Percentiles rank a stretch among this genome's conserved stretches.
phyloP scores from a whole-genome alignment of 2,329 filamentous ascomycete genomes.

The Chalaropsis ovoidea region DNA sequence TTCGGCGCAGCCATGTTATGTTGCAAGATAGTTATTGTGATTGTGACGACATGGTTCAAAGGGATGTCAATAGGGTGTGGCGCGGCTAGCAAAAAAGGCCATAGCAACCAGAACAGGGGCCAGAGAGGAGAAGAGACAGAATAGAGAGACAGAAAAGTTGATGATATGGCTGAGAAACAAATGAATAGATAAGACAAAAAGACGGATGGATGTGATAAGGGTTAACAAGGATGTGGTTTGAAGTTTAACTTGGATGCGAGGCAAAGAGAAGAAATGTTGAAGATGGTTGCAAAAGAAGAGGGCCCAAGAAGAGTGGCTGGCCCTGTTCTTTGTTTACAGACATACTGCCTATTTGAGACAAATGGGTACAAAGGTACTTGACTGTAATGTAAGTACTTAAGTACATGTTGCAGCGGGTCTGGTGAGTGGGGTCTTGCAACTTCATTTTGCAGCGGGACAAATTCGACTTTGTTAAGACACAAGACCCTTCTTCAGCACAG shows the following conservation, averaged over 20 bases:
- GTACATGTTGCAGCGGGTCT: not conserved
- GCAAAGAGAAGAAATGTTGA: no score
- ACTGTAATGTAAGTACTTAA: not conserved
- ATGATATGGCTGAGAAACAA: not conserved
- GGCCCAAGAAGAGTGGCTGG: no score
- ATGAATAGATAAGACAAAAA: not conserved
- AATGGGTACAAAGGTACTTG: not conserved
- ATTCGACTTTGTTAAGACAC: conserved; percentile 3
- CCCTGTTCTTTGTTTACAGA: no score
- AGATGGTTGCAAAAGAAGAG: no score
- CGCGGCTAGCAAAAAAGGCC: not conserved
- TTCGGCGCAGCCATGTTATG: not conserved
- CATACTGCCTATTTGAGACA: not conserved
- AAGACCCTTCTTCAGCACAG: not conserved
- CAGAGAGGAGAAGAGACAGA: not conserved
- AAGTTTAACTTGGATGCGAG: no score
- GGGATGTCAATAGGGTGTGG: not conserved
- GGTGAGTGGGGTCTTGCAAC: not conserved
- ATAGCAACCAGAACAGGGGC: conserved; percentile 2
- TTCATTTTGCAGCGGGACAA: not conserved
- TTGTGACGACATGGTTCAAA: not conserved
- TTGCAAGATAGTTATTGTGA: not conserved
- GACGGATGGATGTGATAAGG: not conserved
- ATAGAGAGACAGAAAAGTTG: not conserved
- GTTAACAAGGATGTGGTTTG: not conserved